Percentiles rank a stretch among this genome's conserved stretches.
Evolutionary conservation across 345 rosid genomes (phyloP).

Genomic region (Carallia pectinifolia): DNA sequence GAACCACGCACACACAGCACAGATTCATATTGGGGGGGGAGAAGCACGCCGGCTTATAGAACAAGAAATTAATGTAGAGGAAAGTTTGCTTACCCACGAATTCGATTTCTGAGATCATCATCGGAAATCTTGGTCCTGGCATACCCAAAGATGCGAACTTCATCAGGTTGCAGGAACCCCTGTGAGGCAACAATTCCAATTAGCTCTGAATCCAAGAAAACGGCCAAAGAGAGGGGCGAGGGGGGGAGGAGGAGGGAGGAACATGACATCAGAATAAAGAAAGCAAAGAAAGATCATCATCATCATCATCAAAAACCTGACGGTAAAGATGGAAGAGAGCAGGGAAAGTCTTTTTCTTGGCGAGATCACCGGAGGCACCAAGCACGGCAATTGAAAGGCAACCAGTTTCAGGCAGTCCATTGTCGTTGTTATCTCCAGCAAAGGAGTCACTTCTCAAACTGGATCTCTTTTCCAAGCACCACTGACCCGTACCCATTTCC

Average conservation of each 20-base stretch:
- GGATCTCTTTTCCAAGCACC: slow-evolving; percentile 66
- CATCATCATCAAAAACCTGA: slow-evolving; percentile 43
- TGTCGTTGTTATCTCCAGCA: slow-evolving; percentile 33
- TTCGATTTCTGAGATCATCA: slow-evolving; percentile 63
- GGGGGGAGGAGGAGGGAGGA: too few species aligned
- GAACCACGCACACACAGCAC: background rate
- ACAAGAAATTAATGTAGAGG: background rate
- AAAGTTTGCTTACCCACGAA: slow-evolving; percentile 54
- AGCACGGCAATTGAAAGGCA: slow-evolving; percentile 83
- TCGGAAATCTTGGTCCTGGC: slow-evolving; percentile 88
- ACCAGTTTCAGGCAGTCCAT: slow-evolving; percentile 56
- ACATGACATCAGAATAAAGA: background rate
- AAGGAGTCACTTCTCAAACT: slow-evolving; percentile 47
- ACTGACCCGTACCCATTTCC: slow-evolving; percentile 55
- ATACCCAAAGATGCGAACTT: slow-evolving; percentile 93
- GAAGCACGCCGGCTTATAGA: background rate
- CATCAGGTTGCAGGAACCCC: slow-evolving; percentile 78
- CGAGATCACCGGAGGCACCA: slow-evolving; percentile 98
- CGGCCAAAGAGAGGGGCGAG: too few species aligned
- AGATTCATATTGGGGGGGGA: too few species aligned
- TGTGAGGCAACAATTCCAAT: slow-evolving; percentile 20
- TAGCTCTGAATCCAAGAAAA: background rate
- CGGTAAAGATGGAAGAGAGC: slow-evolving; percentile 86
- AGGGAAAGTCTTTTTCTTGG: slow-evolving; percentile 96
- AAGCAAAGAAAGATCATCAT: background rate